A percentile compares a stretch with the other conserved stretches of the same genome.
These are phyloP conservation scores for Tarenaya hassleriana DNA, from an alignment of 345 rosid species.

Conservation along the genomic window DNA sequence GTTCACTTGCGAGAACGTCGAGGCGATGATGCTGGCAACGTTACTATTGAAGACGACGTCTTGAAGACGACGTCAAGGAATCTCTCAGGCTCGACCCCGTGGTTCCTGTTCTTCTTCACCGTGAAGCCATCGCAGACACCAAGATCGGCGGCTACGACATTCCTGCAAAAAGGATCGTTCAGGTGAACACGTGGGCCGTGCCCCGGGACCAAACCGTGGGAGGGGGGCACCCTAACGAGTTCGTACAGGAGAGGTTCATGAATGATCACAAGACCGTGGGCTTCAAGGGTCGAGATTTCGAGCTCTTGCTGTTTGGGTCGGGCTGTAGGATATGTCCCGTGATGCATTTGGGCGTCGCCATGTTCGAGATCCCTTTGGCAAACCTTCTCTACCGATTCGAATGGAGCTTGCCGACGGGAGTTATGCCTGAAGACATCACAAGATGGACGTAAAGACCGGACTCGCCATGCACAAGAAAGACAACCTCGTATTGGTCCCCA, in stretches of 20 bases:
- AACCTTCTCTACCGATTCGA: conserved; percentile 15
- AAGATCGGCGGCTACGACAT: conserved; percentile 27
- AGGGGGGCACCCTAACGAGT: conserved; percentile 19
- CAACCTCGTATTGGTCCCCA: no score
- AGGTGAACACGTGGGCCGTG: conserved; percentile 31
- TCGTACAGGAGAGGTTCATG: conserved; percentile 19
- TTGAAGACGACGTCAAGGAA: conserved; percentile 44
- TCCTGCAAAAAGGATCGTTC: conserved; percentile 24
- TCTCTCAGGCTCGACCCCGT: conserved; percentile 30
- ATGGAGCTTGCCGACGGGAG: conserved; percentile 11
- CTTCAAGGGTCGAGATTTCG: conserved; percentile 22
- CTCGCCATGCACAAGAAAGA: conserved; percentile 28
- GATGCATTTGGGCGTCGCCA: conserved; percentile 15
- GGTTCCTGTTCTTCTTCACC: conserved; percentile 26
- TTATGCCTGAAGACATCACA: conserved; percentile 16
- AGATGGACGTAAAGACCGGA: conserved; percentile 28
- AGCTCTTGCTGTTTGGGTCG: conserved; percentile 25
- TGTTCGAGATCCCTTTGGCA: conserved; percentile 16
- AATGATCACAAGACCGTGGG: conserved; percentile 19
- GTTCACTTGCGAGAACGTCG: conserved; percentile 29
- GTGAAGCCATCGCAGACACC: conserved; percentile 27
- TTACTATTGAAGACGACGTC: conserved; percentile 36
- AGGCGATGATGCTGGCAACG: conserved; percentile 26
- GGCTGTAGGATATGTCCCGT: conserved; percentile 30
- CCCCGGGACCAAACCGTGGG: conserved; percentile 39